phyloP scores from a whole-genome alignment of 345 rosid genomes.

The Citrus unshiu region DNA sequence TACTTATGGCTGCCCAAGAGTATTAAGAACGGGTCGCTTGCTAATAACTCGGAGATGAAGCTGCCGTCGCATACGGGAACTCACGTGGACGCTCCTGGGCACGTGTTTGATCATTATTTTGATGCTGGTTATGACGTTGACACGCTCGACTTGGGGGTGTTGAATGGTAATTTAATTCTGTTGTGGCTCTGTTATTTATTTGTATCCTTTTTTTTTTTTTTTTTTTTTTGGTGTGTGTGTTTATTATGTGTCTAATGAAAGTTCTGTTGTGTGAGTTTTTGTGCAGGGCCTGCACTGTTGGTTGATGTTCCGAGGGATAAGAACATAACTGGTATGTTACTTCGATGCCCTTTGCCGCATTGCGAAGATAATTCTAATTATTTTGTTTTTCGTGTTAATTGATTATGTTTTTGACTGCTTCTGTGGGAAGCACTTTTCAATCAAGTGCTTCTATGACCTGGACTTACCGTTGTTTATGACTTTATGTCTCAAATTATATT shows the following conservation, averaged over 20 bases:
- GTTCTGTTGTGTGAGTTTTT: not conserved
- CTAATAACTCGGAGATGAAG: constrained; percentile 75
- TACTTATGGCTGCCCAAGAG: constrained; percentile 66
- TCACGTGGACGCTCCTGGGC: constrained; percentile 91
- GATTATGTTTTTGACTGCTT: not conserved
- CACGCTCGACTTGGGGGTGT: constrained; percentile 70
- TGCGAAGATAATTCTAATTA: not conserved
- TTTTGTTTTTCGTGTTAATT: not conserved
- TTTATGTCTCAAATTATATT: not conserved
- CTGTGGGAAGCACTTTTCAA: not conserved
- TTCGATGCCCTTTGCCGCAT: not conserved
- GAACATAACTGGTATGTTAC: constrained; percentile 56
- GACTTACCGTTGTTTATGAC: not conserved
- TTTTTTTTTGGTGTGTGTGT: too few relatives aligned
- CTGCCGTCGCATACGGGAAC: constrained; percentile 80
- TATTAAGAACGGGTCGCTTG: constrained; percentile 79
- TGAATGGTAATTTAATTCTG: constrained; percentile 41
- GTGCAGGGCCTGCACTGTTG: constrained; percentile 49
- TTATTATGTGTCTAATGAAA: not conserved
- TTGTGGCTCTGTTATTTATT: not conserved
- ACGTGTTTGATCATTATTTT: constrained; percentile 63
- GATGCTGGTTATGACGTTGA: constrained; percentile 90
- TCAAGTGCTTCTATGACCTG: not conserved
- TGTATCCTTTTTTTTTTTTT: too few relatives aligned
- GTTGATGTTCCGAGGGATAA: constrained; percentile 62